Conservation (phyloP, 768 basidiomycete species). For the Hericium alpestre region DNA sequence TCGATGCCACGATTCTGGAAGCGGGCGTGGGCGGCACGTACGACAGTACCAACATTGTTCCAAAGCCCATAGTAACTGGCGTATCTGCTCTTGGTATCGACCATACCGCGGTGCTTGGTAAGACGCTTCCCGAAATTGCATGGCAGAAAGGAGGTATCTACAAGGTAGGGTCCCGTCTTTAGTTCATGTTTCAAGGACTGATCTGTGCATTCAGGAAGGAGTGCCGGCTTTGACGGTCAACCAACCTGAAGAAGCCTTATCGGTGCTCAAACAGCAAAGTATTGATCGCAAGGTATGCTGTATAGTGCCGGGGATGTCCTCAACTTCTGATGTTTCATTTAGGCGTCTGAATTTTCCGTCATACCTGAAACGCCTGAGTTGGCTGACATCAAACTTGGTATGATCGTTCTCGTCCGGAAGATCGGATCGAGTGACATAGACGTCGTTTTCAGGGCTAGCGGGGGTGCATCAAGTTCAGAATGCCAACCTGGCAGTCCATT, state of each 20-base stretch:
- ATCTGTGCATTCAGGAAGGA: conserved; percentile 36
- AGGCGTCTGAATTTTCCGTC: conserved; percentile 64
- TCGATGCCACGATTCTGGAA: conserved; percentile 89
- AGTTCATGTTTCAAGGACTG: background rate
- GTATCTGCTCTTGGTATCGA: conserved; percentile 88
- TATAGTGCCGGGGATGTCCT: background rate
- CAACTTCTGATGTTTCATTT: conserved; percentile 4
- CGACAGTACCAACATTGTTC: conserved; percentile 94
- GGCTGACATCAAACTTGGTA: conserved; percentile 52
- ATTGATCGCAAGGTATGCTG: conserved; percentile 47
- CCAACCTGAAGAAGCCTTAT: conserved; percentile 61
- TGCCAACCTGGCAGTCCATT: conserved; percentile 71
- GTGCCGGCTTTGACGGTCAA: conserved; percentile 79
- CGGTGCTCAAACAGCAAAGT: conserved; percentile 59
- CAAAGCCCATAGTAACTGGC: conserved; percentile 81
- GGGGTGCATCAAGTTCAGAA: conserved; percentile 84
- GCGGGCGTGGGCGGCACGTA: conserved; percentile 92
- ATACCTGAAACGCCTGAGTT: conserved; percentile 44
- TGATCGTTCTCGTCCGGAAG: conserved; percentile 5
- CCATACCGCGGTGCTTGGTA: conserved; percentile 79
- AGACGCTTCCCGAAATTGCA: conserved; percentile 82
- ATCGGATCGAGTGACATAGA: background rate
- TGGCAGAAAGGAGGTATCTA: conserved; percentile 96
- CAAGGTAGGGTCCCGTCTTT: conserved; percentile 44
- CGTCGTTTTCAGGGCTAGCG: conserved; percentile 52